Evolutionary conservation across 805 yeast genomes (phyloP).

Genomic region (Nakazawaea wyomingensis): DNA sequence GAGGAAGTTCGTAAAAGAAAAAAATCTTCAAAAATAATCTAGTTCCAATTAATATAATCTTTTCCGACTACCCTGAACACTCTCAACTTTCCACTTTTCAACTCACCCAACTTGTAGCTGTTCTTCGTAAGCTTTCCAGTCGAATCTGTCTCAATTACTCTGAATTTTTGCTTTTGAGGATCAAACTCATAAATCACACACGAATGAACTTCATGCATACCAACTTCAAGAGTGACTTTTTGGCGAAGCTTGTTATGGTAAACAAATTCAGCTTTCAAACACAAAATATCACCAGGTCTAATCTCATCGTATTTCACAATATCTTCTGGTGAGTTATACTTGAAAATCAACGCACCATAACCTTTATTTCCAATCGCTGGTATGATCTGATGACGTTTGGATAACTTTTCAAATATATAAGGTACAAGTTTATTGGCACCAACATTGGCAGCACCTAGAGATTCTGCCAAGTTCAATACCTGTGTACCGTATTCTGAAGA

Average conservation of each 20-base stretch:
- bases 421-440: conserved; percentile 10
- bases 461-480: conserved; percentile 41
- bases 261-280: conserved; percentile 69
- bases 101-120: conserved; percentile 62
- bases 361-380: conserved; percentile 61
- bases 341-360: conserved; percentile 59
- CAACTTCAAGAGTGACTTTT: conserved; percentile 55
- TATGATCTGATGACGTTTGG: conserved; percentile 25
- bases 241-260: conserved; percentile 53
- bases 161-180: conserved; percentile 60
- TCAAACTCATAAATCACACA: conserved; percentile 74
- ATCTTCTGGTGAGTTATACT: conserved; percentile 46
- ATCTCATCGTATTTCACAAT: conserved; percentile 56
- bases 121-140: conserved; percentile 51
- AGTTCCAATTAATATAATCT: conserved; percentile 63
- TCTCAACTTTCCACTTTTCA: conserved; percentile 73
- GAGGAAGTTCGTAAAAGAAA: no score
- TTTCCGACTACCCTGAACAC: conserved; percentile 78
- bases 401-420: conserved; percentile 10
- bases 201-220: conserved; percentile 44
- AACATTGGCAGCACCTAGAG: conserved; percentile 26
- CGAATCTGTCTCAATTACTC: conserved; percentile 54
- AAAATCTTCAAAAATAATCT: no score
- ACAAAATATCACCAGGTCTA: conserved; percentile 79
- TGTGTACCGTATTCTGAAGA: conserved; percentile 47